These are phyloP conservation scores for Rosa rugosa DNA, from an alignment of 306 rosid genomes.

Conservation along the genomic window DNA sequence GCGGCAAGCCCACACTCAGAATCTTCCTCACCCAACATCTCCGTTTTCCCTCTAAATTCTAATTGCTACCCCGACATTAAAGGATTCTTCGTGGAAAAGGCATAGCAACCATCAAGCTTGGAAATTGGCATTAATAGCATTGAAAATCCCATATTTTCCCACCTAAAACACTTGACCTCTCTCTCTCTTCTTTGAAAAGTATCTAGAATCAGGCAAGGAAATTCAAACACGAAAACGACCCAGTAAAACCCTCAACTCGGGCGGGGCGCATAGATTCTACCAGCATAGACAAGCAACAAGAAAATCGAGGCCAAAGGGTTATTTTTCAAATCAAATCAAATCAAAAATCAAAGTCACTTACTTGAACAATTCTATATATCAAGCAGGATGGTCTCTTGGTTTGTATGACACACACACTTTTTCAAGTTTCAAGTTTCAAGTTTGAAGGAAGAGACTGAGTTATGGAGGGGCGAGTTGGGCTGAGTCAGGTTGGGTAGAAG, in stretches of 20 bases:
- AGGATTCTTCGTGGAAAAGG: constrained; percentile 32
- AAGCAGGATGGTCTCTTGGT: constrained; percentile 19
- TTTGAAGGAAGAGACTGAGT: constrained; percentile 23
- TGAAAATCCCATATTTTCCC: constrained; percentile 38
- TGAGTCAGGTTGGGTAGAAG: neutral
- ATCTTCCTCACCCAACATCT: constrained; percentile 65
- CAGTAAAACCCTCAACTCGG: constrained; percentile 19
- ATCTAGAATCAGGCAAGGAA: constrained; percentile 26
- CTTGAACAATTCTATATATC: constrained; percentile 20
- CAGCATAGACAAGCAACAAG: constrained; percentile 5
- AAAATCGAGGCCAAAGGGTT: constrained; percentile 2
- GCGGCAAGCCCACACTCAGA: constrained; percentile 39
- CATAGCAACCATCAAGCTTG: constrained; percentile 15
- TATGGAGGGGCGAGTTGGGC: constrained; percentile 31
- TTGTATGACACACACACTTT: constrained; percentile 9
- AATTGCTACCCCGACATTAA: constrained; percentile 46
- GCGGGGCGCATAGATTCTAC: constrained; percentile 19
- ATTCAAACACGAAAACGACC: constrained; percentile 52
- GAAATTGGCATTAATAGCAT: constrained; percentile 31
- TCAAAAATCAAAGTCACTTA: constrained; percentile 30
- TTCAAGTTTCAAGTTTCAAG: neutral
- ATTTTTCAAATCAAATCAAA: neutral
- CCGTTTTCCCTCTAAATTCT: neutral
- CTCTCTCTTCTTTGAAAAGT: constrained; percentile 23
- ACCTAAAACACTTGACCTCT: constrained; percentile 79